Evolutionary conservation across 2,329 filamentous ascomycete species (phyloP), one percentile per base, ranked within the genome.

Genomic region (Boeremia exigua): DNA sequence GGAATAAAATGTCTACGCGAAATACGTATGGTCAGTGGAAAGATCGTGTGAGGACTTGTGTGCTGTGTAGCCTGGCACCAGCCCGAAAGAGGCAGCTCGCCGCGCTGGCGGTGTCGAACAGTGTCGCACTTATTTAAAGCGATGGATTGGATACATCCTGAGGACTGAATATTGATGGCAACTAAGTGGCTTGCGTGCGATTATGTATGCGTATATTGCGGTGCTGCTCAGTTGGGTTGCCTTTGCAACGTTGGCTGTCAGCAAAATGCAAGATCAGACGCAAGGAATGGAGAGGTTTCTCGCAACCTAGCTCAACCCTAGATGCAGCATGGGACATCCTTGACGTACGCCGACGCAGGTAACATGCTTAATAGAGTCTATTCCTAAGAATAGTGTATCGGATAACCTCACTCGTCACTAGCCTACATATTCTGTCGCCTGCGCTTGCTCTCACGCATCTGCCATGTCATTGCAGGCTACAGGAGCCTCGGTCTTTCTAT

Each of bases 321-420:
- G 53, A 62, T 60, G 49, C 60, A 59, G 53, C 53, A 50, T 47
- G 37, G 53, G 47, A 33, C n/a, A 46, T 29, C 42, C 53, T 17
- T 56, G 29, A 42, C 38, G 30, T 9, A 27, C 42, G 37, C 32
- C 29, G 37, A 56, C 37, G 53, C 47, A 56, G 53, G 36, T 37
- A 50, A 56, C 61, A 66, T 60, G 65, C 66, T 67, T 68, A 66
- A 64, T 62, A 60, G 66, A 70, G 63, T 62, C 61, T 66, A 70
- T 70, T 56, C 63, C 70, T 72, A 73, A 66, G 63, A 68, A 69
- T 72, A 73, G 68, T 48, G n/a, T 27, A 17, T 36, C 29, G 30
- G 25, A 55, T 42, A 46, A 36, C 55, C 58, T 51, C 39, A 56
- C 25, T 34, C 25, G 37, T 56, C 42, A 29, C 19, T 56, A 56